Conservation (phyloP, 2,329 filamentous ascomycete genomes). For the Penicillium sp. region DNA sequence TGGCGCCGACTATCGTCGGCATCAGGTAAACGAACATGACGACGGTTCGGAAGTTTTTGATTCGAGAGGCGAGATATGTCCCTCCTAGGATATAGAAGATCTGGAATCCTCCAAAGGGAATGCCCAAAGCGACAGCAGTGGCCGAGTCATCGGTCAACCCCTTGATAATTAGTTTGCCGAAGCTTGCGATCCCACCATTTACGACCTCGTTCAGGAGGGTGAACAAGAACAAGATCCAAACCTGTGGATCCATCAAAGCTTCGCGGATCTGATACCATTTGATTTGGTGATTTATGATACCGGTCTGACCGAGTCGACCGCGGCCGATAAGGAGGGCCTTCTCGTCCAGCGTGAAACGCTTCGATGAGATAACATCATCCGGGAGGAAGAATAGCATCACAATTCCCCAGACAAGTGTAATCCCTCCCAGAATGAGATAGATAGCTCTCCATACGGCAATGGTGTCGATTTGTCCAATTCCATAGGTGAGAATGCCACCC, state of each 20-base stretch:
- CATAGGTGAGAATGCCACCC: constrained; percentile 29
- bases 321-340: constrained; percentile 43
- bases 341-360: constrained; percentile 43
- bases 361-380: constrained; percentile 42
- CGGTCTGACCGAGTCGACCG: constrained; percentile 38
- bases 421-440: constrained; percentile 45
- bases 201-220: constrained; percentile 53
- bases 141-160: constrained; percentile 46
- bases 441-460: constrained; percentile 47
- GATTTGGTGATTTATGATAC: constrained; percentile 48
- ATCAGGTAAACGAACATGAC: constrained; percentile 53
- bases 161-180: constrained; percentile 54
- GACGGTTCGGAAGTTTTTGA: constrained; percentile 50
- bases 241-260: constrained; percentile 44
- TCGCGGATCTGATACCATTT: constrained; percentile 50
- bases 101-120: constrained; percentile 55
- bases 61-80: constrained; percentile 50
- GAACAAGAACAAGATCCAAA: constrained; percentile 47
- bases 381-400: constrained; percentile 43
- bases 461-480: constrained; percentile 40
- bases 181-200: constrained; percentile 53
- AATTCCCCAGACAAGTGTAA: constrained; percentile 44
- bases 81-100: constrained; percentile 52
- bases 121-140: constrained; percentile 51
- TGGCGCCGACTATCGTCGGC: constrained; percentile 51